Base-by-base conservation (phyloP, 2,329 filamentous ascomycete species). In the Stachybotrys echinatus region DNA sequence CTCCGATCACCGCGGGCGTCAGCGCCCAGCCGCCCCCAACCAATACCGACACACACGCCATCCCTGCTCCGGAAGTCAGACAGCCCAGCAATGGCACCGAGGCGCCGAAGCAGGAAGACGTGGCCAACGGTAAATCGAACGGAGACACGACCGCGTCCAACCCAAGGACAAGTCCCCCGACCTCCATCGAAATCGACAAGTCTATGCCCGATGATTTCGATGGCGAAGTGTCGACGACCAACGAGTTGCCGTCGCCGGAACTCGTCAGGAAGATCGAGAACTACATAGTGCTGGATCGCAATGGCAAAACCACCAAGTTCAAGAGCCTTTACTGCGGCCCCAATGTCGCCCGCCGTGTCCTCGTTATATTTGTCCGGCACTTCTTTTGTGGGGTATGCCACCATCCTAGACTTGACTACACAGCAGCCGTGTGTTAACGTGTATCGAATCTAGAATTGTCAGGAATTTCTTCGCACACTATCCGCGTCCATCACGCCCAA, bases 391-490 rank as follows among this genome's bases (percentile, higher is more conserved):
- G 86, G 34, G 87, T 89, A 75, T 66, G 85, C 76, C n/a, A 14
- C 27, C 27, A 10, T 14, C 27, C 27, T 10, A 5, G 10, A 8
- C 27, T 40, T 40, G 14, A 42, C 19, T 27, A 39, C 47, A 12
- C 37, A 44, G 14, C 22, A 46, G 50, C 52, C 61, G 49, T 58
- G 52, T 53, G 19, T 27, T 12, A 14, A 47, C 17, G n/a, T n/a
- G n/a, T n/a, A n/a, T n/a, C n/a, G n/a, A n/a, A n/a, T n/a, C n/a
- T 55, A 89, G 84, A 87, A 85, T 65, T 91, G 88, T 69, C 87
- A 90, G 65, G 84, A 89, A 63, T 91, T 87, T 64, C 71, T 91
- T 21, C 80, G 80, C 51, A 72, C 76, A 4, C 74, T 91, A 18
- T 79, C 81, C 27, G 71, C 77, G 18, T 75, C 77, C 45, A 74